Base-by-base conservation (phyloP, 306 rosid species). In the Trifolium dubium region DNA sequence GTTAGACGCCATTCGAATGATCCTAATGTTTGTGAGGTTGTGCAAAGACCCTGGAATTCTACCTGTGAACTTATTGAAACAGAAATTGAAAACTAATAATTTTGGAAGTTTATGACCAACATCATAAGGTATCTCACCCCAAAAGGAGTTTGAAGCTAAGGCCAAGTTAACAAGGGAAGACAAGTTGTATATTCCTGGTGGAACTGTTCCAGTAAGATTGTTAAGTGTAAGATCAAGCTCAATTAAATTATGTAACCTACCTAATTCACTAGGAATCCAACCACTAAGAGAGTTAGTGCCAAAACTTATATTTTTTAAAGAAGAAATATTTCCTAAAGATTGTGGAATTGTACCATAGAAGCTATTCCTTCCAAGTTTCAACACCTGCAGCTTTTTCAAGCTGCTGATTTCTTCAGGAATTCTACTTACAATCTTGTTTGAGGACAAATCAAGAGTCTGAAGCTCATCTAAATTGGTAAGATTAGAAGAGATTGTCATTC, bases 41-140 rank as follows among this genome's bases (percentile, higher is more conserved):
- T 90, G 91, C 49, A 92, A 63, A 18, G 98, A 92, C 18, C 75
- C 82, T 1, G 98, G 98, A 78, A 92, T 86, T 30, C 64, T 58
- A 44, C 97, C 92, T 0, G 91, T 89, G 75, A 91, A 87, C 6
- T 59, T 76, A 44, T 91, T 91, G 73, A 84, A 49, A 70, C 98
- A 90, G 19, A 84, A 67, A 46, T 79, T 72, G 85, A 88, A 86
- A 44, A 64, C 54, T 13, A 87, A 6, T n/a, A 92, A 84, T 18
- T 88, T 87, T 32, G 96, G 94, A 71, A 88, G 85, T 51, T 13
- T 84, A 14, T 71, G 54, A 3, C 88, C 96, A 71, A 92, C 64
- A 64, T 88, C 79, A 2, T 68, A 51, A 9, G 91, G 94, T 75
- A 92, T 72, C 47, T 86, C 89, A 78, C 98, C 98, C 92, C 87